phyloP scores from a whole-genome alignment of 257 asterid genomes.

The Paraleonurus japonicus region DNA sequence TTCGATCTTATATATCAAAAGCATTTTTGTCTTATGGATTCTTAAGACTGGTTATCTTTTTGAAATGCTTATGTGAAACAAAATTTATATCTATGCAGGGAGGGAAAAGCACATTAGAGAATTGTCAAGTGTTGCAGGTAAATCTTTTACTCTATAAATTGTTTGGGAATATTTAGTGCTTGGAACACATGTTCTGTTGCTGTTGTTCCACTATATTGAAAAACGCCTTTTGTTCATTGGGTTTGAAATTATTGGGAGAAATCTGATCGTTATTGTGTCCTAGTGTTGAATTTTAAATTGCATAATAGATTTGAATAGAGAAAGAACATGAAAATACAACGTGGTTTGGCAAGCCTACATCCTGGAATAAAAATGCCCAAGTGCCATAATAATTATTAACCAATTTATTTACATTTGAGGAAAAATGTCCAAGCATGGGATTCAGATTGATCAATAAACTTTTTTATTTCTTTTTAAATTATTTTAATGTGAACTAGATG shows the following conservation, averaged over 20 bases:
- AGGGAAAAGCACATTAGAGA: constrained; percentile 89
- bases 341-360: background rate
- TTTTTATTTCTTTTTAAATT: background rate
- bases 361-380: background rate
- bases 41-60: background rate
- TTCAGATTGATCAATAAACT: background rate
- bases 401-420: constrained; percentile 16
- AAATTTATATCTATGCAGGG: constrained; percentile 55
- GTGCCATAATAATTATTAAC: background rate
- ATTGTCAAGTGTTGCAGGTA: constrained; percentile 97
- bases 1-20: background rate
- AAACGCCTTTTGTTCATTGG: background rate
- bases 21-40: constrained; percentile 7
- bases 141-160: constrained; percentile 15
- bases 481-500: background rate
- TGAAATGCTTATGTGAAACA: constrained; percentile 23
- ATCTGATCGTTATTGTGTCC: background rate
- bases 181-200: background rate
- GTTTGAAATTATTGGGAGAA: background rate
- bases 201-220: background rate
- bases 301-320: background rate
- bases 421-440: constrained; percentile 5
- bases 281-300: background rate
- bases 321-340: background rate
- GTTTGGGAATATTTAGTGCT: background rate